Evolutionary conservation across 164 flowering plant genomes (phyloP), one percentile per base, ranked within the genome.

Genomic region (Aristolochia californica): DNA sequence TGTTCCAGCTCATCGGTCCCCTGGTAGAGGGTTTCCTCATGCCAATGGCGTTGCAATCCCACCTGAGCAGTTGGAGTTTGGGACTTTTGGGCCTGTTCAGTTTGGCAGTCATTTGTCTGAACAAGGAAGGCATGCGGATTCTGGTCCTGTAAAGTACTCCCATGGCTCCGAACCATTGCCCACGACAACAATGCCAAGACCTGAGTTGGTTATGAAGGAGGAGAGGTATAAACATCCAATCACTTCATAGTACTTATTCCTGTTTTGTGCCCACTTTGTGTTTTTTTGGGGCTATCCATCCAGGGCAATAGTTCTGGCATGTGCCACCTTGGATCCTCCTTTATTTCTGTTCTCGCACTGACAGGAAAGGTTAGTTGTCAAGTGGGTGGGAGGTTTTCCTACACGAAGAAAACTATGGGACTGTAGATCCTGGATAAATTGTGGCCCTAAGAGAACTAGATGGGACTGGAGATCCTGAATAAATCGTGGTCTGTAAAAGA

Each of bases 1-100:
- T 50, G 27, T 58, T 43, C 72, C 57, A 22, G 51, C 57, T 30
- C 44, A 59, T 49, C 59, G 59, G 24, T 66, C 75, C 13, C 68
- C 54, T n/a, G 62, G 55, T 51, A 71, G 61, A 58, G 65, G 61
- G 7, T 55, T 23, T 22, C 27, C 70, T 17, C 57, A 61, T 64
- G 21, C 66, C 43, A 73, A 75, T 60, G 79, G 82, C 23, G 48
- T 57, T 23, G 11, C 48, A n/a, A 53, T 58, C 30, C 70, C 25
- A 14, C n/a, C 67, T 1, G 80, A 76, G 45, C 69, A 57, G 55
- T 56, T 67, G 28, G 85, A 80, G 51, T 67, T 70, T 61, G 83
- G 74, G 57, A 65, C 75, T 28, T 21, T 58, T 57, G 70, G 72
- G 20, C 62, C 64, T 45, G 27, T 60, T 8, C 65, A 62, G 47